Evolutionary conservation across 257 asterid species (phyloP).

Genomic region (Marsdenia floribunda): DNA sequence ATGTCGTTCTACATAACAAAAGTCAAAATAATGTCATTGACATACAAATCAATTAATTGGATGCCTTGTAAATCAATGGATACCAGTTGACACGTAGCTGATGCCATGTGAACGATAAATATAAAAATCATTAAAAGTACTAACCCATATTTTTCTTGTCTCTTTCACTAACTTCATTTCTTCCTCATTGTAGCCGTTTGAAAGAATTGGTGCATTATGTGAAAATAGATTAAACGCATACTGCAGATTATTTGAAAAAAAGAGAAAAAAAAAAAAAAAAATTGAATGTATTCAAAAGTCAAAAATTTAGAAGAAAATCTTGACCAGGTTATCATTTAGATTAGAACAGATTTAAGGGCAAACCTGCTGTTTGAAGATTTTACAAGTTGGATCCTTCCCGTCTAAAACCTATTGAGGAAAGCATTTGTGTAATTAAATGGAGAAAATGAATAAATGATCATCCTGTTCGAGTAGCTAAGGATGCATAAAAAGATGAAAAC

Average conservation of each 20-base stretch:
- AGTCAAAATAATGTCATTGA: background rate
- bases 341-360: conserved; percentile 15
- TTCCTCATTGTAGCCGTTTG: conserved; percentile 96
- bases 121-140: conserved; percentile 4
- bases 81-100: background rate
- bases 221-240: conserved; percentile 98
- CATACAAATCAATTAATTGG: background rate
- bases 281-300: background rate
- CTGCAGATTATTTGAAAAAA: too few species aligned
- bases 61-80: background rate
- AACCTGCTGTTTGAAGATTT: conserved; percentile 79
- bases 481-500: conserved; percentile 26
- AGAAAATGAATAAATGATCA: background rate
- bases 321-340: background rate
- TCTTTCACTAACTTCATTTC: conserved; percentile 98
- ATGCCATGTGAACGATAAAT: background rate
- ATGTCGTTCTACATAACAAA: conserved; percentile 46
- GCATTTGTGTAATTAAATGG: conserved; percentile 1
- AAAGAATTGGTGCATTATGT: conserved; percentile 80
- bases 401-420: conserved; percentile 51
- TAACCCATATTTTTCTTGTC: conserved; percentile 94
- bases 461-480: background rate
- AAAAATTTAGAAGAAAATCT: background rate
- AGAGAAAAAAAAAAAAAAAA: background rate
- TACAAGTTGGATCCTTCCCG: conserved; percentile 85